These are phyloP conservation scores for Lathyrus tuberosus DNA, from an alignment of 306 rosid genomes.

Conservation along the genomic window DNA sequence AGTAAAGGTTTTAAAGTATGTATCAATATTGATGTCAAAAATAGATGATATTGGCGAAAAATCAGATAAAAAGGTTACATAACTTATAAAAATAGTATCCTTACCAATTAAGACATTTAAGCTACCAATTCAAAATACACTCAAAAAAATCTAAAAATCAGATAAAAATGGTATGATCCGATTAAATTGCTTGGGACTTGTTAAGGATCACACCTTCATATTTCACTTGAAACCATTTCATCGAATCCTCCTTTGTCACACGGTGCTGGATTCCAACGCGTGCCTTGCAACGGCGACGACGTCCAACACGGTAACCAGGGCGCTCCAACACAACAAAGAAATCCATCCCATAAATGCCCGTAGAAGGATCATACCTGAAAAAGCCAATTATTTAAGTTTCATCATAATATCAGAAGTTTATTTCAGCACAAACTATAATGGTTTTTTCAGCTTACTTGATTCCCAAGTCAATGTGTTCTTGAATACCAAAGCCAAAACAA, in stretches of 20 bases:
- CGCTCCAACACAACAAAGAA: conserved; percentile 4
- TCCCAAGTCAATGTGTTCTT: conserved; percentile 14
- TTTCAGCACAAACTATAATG: not conserved
- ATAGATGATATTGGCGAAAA: not conserved
- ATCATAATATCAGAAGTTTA: not conserved
- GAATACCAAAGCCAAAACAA: conserved; percentile 11
- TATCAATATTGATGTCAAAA: conserved; percentile 8
- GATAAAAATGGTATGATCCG: too few species aligned
- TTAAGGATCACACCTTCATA: conserved; percentile 2
- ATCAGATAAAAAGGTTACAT: too few species aligned
- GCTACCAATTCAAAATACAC: too few species aligned
- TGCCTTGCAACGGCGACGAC: conserved; percentile 14
- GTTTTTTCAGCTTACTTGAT: not conserved
- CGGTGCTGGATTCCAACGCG: conserved; percentile 12
- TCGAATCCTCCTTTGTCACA: not conserved
- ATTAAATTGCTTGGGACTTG: conserved; percentile 1
- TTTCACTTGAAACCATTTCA: conserved; percentile 18
- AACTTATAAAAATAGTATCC: too few species aligned
- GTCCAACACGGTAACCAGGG: conserved; percentile 8
- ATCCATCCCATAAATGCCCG: conserved; percentile 6
- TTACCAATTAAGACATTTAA: too few species aligned
- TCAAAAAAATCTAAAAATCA: too few species aligned
- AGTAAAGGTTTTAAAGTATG: not conserved
- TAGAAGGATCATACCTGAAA: conserved; percentile 7
- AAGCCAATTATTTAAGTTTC: too few species aligned